Conservation (phyloP, 805 yeast genomes). For the Komagataella mondaviorum region DNA sequence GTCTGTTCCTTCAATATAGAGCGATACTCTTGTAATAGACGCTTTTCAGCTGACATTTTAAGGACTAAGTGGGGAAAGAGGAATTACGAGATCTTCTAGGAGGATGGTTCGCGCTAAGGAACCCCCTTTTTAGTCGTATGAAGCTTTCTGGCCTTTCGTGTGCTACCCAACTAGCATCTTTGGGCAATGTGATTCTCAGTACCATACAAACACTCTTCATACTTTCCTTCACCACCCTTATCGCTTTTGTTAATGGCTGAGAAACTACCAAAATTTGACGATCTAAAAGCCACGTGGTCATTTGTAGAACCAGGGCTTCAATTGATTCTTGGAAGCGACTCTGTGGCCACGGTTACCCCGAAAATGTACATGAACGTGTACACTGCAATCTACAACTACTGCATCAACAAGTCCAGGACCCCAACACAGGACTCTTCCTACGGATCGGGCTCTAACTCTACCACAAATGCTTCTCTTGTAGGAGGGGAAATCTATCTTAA, state of each 20-base stretch:
- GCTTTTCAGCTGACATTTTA: conserved; percentile 10
- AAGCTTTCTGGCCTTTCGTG: neutral
- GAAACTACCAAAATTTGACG: conserved; percentile 40
- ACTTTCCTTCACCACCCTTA: neutral
- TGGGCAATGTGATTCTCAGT: neutral
- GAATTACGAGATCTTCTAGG: neutral
- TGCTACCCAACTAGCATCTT: neutral
- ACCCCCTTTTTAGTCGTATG: too few relatives aligned
- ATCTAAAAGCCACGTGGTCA: conserved; percentile 59
- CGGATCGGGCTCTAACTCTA: conserved; percentile 11
- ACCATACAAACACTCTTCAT: neutral
- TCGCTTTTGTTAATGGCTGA: conserved; percentile 2
- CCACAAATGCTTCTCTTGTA: conserved; percentile 22
- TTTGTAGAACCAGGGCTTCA: conserved; percentile 67
- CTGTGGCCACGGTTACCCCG: conserved; percentile 46
- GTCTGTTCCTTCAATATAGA: conserved; percentile 15
- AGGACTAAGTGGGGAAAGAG: neutral
- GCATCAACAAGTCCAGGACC: conserved; percentile 64
- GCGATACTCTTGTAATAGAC: conserved; percentile 23
- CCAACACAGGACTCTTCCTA: conserved; percentile 17
- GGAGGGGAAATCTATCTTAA: conserved; percentile 83
- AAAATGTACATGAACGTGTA: conserved; percentile 81
- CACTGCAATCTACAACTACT: conserved; percentile 86
- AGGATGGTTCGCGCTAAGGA: neutral
- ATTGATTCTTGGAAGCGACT: conserved; percentile 57